phyloP scores from a whole-genome alignment of 2,329 filamentous ascomycete species.

The Colletotrichum sp. region DNA sequence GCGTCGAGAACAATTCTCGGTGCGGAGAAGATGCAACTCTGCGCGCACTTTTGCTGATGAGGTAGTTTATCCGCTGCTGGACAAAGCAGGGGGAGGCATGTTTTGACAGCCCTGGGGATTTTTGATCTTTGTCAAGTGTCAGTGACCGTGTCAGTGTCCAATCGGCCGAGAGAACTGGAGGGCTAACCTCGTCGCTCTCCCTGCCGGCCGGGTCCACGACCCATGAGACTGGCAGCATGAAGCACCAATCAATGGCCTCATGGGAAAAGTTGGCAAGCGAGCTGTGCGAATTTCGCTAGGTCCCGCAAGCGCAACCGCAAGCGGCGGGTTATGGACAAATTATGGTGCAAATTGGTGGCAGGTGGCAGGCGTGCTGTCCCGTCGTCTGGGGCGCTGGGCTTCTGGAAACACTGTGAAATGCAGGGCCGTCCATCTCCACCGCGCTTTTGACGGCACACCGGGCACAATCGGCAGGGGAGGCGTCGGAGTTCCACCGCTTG shows the following conservation, averaged over 20 bases:
- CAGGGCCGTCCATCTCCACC: slow-evolving; percentile 8
- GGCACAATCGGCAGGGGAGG: slow-evolving; percentile 6
- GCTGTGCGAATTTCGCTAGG: slow-evolving; percentile 3
- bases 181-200: neutral
- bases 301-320: neutral
- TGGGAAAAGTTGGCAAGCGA: neutral
- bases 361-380: neutral
- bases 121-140: neutral
- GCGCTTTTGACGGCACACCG: neutral
- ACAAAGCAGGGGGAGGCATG: neutral
- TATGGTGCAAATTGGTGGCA: neutral
- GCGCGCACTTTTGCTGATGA: slow-evolving; percentile 14
- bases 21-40: slow-evolving; percentile 19
- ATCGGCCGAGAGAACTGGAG: neutral
- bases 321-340: neutral
- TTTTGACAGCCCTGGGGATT: neutral
- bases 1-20: slow-evolving; percentile 4
- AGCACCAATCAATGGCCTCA: neutral
- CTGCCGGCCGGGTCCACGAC: neutral
- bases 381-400: neutral
- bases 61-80: slow-evolving; percentile 17
- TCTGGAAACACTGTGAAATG: slow-evolving; percentile 16
- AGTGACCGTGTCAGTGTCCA: neutral
- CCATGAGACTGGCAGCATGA: neutral
- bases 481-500: slow-evolving; percentile 18